phyloP scores from a whole-genome alignment of 345 rosid species.

The Hibiscus trionum region DNA sequence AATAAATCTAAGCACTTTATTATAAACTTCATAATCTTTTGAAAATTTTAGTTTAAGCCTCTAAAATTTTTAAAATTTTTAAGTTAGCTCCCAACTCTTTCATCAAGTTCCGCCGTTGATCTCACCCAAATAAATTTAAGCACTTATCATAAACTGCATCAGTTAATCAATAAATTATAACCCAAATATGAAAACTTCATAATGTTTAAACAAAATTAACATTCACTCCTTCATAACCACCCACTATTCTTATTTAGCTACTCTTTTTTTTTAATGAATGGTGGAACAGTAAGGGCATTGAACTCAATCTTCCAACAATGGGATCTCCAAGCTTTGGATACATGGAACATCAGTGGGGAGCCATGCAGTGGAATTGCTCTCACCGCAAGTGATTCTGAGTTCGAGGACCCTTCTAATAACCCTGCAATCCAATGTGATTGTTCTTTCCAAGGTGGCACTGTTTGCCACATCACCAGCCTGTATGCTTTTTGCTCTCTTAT shows the following conservation, averaged over 20 bases:
- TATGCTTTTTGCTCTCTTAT: constrained; percentile 1
- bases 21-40: too few relatives aligned
- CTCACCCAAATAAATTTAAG: too few relatives aligned
- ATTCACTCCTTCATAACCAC: too few relatives aligned
- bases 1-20: too few relatives aligned
- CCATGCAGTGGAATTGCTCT: constrained; percentile 48
- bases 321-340: constrained; percentile 18
- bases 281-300: constrained; percentile 28
- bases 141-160: too few relatives aligned
- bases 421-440: constrained; percentile 58
- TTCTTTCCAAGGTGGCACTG: constrained; percentile 18
- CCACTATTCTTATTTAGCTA: too few relatives aligned
- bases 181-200: background rate
- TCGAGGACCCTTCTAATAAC: constrained; percentile 18
- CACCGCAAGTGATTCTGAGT: constrained; percentile 8
- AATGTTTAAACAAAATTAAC: too few relatives aligned
- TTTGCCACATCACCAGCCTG: constrained; percentile 7
- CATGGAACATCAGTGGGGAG: constrained; percentile 47
- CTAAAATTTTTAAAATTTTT: too few relatives aligned
- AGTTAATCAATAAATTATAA: too few relatives aligned
- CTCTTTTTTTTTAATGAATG: background rate
- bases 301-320: constrained; percentile 41
- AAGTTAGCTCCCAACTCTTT: too few relatives aligned
- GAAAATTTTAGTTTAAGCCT: too few relatives aligned
- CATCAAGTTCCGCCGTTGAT: too few relatives aligned